A percentile compares a stretch with the other conserved stretches of the same genome.
Conservation (phyloP, 192 early-diverging fungal genomes). For the Mycoemilia scoparia region DNA sequence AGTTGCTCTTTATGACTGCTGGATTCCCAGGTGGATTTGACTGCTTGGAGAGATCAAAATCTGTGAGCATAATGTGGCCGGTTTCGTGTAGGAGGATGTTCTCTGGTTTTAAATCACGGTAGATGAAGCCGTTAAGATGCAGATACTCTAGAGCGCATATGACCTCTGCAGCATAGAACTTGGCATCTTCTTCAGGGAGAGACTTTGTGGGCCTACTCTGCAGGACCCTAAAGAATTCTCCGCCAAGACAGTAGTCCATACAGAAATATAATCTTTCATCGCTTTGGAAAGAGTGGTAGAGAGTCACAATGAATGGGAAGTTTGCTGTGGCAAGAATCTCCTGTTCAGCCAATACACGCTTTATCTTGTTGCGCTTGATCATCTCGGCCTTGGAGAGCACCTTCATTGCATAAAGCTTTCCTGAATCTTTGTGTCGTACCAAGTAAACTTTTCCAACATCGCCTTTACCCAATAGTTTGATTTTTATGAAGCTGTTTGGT, state of each 20-base stretch:
- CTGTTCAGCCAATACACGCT: conserved; percentile 92
- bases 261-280: conserved; percentile 73
- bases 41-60: conserved; percentile 97
- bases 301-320: conserved; percentile 79
- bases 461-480: conserved; percentile 85
- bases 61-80: conserved; percentile 96
- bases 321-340: conserved; percentile 75
- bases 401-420: conserved; percentile 92
- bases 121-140: conserved; percentile 92
- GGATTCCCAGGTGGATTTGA: conserved; percentile 66
- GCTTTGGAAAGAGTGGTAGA: conserved; percentile 81
- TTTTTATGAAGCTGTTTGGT: conserved; percentile 73
- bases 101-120: conserved; percentile 96
- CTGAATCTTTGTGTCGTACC: conserved; percentile 65
- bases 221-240: conserved; percentile 76
- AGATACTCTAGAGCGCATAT: conserved; percentile 87
- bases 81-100: conserved; percentile 88
- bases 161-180: conserved; percentile 96
- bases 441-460: conserved; percentile 95
- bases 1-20: conserved; percentile 36
- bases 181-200: conserved; percentile 72
- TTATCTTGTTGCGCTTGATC: conserved; percentile 97
- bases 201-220: conserved; percentile 80
- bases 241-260: conserved; percentile 77
- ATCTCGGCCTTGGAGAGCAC: conserved; percentile 89